Base-by-base conservation (phyloP, 345 rosid species). In the Gossypium anomalum region DNA sequence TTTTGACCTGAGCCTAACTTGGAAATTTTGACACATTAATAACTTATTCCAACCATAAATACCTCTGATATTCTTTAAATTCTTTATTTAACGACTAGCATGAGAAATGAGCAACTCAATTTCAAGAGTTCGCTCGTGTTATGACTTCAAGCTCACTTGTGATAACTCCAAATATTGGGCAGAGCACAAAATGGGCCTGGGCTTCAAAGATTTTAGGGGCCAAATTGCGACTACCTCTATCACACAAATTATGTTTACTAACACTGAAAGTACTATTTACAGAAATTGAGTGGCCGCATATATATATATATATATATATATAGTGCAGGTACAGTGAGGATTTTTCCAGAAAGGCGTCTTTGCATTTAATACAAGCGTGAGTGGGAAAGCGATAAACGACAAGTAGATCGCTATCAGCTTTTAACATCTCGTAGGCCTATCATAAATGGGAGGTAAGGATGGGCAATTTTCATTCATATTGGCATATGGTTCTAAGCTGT, bases 381-480 rank as follows among this genome's bases (percentile, higher is more conserved):
- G 25, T 16, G 52, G 59, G 23, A 49, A 17, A 9, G 53, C 2
- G 9, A 3, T 19, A 27, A 52, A 16, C 22, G 3, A 59, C 69
- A 79, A 43, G 34, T 55, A 73, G 20, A 65, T 56, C 14, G 45
- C 71, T 17, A 43, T 70, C 59, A 14, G 14, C 61, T 84, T 59
- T 0, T 81, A 94, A 79, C 98, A 95, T 73, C 51, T 81, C 13
- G 11, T 14, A n/a, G 97, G 92, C 86, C 98, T 86, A 27, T 86
- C 91, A 29, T 95, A 95, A 73, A 15, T 63, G 57, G 99, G 94
- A 84, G 99, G 98, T 38, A 95, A 84, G 62, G 99, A 91, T 16
- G 98, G 99, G 67, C 98, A 95, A 80, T 86, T 83, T 87, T 95
- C 88, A 49, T 91, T 93, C 98, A 95, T 95, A 76, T 91, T 89